phyloP scores from a whole-genome alignment of 2,329 filamentous ascomycete genomes.

The Botrytis paeoniae region DNA sequence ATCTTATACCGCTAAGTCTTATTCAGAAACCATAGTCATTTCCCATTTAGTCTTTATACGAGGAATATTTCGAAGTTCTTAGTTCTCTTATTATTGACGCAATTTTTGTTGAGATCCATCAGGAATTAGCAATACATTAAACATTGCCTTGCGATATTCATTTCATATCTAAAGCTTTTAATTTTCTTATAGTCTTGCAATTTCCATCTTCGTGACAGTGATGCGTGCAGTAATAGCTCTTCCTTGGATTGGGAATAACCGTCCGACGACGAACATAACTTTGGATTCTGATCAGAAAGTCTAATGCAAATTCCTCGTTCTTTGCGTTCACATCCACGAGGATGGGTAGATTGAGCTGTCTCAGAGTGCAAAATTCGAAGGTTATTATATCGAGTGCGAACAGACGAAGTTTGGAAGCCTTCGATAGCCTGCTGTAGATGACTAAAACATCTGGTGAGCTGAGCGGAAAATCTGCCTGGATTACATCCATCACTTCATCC shows the following conservation, averaged over 20 bases:
- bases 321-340: background rate
- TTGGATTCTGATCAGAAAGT: background rate
- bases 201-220: background rate
- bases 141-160: background rate
- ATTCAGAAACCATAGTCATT: background rate
- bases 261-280: fast-evolving
- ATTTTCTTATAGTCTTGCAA: background rate
- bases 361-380: background rate
- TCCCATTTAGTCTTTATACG: background rate
- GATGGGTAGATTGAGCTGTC: background rate
- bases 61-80: background rate
- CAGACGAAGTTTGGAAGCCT: background rate
- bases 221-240: fast-evolving
- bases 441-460: fast-evolving
- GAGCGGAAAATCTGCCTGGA: fast-evolving
- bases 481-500: background rate
- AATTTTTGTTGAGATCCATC: background rate
- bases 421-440: background rate
- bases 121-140: background rate
- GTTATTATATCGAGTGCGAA: background rate
- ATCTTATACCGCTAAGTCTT: background rate
- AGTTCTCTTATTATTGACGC: background rate
- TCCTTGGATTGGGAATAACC: background rate
- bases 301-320: background rate
- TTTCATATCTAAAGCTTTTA: background rate